Evolutionary conservation across 345 rosid genomes (phyloP).

Genomic region (Orychophragmus violaceus): DNA sequence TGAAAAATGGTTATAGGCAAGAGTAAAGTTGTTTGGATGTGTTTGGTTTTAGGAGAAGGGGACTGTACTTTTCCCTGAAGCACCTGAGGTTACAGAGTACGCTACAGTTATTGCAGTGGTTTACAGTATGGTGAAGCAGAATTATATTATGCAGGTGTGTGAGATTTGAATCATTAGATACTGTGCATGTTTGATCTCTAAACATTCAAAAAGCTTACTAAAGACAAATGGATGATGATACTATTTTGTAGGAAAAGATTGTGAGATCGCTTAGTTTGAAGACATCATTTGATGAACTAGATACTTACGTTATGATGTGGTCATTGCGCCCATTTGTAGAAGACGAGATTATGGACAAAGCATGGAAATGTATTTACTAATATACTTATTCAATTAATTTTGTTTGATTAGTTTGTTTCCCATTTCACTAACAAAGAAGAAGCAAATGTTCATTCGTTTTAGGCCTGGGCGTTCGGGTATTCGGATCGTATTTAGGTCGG

Average conservation of each 20-base stretch:
- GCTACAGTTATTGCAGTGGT: constrained; percentile 53
- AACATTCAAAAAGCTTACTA: background rate
- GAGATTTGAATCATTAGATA: background rate
- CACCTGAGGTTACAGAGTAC: constrained; percentile 38
- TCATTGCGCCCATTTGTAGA: constrained; percentile 63
- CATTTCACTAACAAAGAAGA: background rate
- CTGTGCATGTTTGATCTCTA: background rate
- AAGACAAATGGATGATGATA: background rate
- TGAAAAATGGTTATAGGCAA: background rate
- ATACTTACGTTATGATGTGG: constrained; percentile 73
- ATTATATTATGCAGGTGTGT: constrained; percentile 71
- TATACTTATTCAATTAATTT: background rate
- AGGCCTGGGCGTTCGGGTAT: too few species aligned
- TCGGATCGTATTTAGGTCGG: too few species aligned
- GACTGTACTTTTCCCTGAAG: constrained; percentile 16
- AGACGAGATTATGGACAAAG: constrained; percentile 52
- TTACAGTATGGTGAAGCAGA: constrained; percentile 72
- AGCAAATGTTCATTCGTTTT: background rate
- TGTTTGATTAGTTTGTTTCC: background rate
- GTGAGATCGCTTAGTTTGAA: constrained; percentile 54
- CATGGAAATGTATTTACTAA: constrained; percentile 52
- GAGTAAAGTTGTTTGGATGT: background rate
- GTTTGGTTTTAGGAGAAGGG: constrained; percentile 29
- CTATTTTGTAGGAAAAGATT: constrained; percentile 54
- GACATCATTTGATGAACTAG: constrained; percentile 49